Percentiles rank a stretch among this genome's conserved stretches.
Conservation (phyloP, 164 flowering plant species). For the Litsea cubeba region DNA sequence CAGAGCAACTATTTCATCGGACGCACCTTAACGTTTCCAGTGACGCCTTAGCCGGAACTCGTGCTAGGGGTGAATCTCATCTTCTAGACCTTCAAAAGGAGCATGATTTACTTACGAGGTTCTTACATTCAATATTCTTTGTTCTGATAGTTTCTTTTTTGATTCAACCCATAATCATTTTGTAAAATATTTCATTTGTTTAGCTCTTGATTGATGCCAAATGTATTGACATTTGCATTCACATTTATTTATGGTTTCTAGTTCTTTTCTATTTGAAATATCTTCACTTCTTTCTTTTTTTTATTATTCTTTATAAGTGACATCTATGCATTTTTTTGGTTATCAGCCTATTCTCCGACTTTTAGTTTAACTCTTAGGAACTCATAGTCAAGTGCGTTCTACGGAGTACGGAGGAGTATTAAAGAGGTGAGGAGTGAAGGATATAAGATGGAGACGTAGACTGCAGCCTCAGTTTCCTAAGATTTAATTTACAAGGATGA, state of each 20-base stretch:
- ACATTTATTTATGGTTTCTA: not conserved
- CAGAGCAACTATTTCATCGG: slow-evolving; percentile 90
- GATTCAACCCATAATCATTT: not conserved
- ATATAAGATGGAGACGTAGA: no score
- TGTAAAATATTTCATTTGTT: not conserved
- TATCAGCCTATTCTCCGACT: not conserved
- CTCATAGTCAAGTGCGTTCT: no score
- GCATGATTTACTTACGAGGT: slow-evolving; percentile 79
- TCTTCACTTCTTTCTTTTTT: not conserved
- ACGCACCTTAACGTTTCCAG: slow-evolving; percentile 51
- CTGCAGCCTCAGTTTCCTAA: no score
- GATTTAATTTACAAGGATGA: no score
- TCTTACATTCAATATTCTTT: not conserved
- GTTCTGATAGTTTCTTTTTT: not conserved
- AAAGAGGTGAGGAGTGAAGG: no score
- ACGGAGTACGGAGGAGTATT: no score
- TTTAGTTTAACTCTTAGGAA: no score
- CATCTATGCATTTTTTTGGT: not conserved
- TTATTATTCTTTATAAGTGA: not conserved
- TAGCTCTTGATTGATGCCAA: not conserved
- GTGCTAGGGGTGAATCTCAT: slow-evolving; percentile 70
- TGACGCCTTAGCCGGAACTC: slow-evolving; percentile 97
- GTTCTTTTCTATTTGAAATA: not conserved
- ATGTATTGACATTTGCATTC: not conserved
- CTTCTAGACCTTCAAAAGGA: slow-evolving; percentile 66